Conservation (phyloP, 2,329 filamentous ascomycete species). For the Metarhizium anisopliae region DNA sequence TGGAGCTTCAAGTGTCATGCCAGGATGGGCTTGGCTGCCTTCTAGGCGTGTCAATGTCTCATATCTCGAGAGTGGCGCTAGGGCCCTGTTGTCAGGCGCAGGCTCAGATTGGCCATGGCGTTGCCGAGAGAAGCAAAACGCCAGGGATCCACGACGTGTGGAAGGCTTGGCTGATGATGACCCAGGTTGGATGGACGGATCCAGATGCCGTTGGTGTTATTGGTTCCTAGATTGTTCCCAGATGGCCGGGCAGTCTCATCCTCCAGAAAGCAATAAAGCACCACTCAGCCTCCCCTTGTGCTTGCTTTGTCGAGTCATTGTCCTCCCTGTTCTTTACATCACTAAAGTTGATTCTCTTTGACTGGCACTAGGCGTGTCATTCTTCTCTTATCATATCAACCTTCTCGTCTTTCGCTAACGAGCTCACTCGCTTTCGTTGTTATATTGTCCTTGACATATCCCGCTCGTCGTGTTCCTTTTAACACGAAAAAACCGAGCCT, state of each 20-base stretch:
- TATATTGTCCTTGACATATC: neutral
- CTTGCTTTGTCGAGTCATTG: neutral
- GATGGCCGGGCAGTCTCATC: neutral
- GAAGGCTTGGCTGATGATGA: neutral
- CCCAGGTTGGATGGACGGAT: neutral
- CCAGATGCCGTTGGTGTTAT: neutral
- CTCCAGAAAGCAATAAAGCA: conserved; percentile 3
- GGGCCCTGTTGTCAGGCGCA: neutral
- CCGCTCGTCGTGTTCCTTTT: too few relatives aligned
- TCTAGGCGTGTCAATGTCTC: conserved; percentile 3
- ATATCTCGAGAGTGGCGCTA: neutral
- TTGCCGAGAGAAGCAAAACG: neutral
- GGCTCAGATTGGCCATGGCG: neutral
- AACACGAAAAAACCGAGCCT: too few relatives aligned
- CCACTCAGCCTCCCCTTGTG: neutral
- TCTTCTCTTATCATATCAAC: neutral
- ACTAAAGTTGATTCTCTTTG: neutral
- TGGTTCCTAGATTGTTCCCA: conserved; percentile 1
- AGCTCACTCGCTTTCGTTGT: neutral
- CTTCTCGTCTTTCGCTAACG: conserved; percentile 3
- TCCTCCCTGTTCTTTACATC: neutral
- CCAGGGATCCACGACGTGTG: neutral
- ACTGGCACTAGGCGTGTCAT: neutral
- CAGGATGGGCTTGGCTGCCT: neutral
- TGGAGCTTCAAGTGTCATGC: too few relatives aligned